These are phyloP conservation scores for Ulmus americana DNA, from an alignment of 331 rosid species.

Conservation along the genomic window DNA sequence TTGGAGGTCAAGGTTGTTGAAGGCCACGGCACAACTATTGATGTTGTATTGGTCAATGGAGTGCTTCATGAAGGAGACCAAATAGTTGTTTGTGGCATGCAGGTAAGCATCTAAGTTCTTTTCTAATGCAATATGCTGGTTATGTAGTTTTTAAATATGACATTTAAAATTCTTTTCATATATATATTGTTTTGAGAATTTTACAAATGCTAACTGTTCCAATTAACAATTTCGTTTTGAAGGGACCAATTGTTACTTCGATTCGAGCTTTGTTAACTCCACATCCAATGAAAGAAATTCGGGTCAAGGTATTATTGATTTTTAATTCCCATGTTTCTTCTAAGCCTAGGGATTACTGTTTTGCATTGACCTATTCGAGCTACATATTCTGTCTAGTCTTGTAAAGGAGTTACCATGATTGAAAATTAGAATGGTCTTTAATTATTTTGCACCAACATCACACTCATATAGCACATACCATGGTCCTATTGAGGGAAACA, in stretches of 20 bases:
- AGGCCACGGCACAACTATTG: conserved; percentile 97
- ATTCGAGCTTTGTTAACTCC: conserved; percentile 93
- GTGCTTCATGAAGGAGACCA: conserved; percentile 98
- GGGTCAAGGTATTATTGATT: conserved; percentile 62
- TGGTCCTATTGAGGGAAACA: too few species aligned
- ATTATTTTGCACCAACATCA: background rate
- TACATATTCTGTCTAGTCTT: background rate
- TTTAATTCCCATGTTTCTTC: background rate
- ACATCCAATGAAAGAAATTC: conserved; percentile 96
- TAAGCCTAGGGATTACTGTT: too few species aligned
- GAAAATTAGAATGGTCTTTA: background rate
- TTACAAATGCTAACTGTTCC: background rate
- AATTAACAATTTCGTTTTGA: conserved; percentile 2
- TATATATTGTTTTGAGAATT: background rate
- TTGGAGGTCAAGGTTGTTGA: conserved; percentile 96
- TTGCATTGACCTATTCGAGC: background rate
- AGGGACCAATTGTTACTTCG: conserved; percentile 84
- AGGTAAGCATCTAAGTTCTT: conserved; percentile 45
- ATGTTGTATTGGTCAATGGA: conserved; percentile 89
- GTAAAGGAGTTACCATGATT: background rate
- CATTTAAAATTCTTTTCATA: background rate
- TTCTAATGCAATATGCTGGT: conserved; percentile 6
- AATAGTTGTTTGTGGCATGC: conserved; percentile 95
- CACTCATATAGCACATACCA: background rate
- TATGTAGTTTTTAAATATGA: conserved; percentile 2